phyloP scores from a whole-genome alignment of 768 basidiomycete genomes.

The Hericium alpestre region DNA sequence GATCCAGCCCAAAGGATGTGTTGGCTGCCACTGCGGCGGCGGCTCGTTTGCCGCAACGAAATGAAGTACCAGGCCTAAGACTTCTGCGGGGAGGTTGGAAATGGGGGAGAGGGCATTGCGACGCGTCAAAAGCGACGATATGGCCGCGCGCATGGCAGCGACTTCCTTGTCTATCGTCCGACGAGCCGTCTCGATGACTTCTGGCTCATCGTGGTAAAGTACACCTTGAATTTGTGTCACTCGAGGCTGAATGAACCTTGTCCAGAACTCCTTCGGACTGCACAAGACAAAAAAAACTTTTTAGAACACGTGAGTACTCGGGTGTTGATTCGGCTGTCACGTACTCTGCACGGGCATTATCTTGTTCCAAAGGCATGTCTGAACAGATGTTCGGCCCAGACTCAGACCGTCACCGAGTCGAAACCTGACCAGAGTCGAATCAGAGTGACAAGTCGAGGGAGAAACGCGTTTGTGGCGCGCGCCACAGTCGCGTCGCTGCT shows the following conservation, averaged over 20 bases:
- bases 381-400: too few relatives aligned
- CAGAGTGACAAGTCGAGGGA: too few relatives aligned
- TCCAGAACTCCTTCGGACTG: not conserved
- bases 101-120: not conserved
- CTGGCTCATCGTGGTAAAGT: not conserved
- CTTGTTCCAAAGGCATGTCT: not conserved
- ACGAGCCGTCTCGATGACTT: not conserved
- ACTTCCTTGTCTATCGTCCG: not conserved
- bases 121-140: not conserved
- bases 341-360: not conserved
- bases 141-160: not conserved
- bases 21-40: too few relatives aligned
- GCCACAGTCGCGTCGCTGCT: too few relatives aligned
- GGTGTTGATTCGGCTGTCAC: not conserved
- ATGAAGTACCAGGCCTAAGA: not conserved
- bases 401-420: too few relatives aligned
- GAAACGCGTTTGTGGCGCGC: too few relatives aligned
- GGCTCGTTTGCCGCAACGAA: too few relatives aligned
- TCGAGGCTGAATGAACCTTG: not conserved
- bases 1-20: not conserved
- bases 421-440: too few relatives aligned
- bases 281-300: not conserved
- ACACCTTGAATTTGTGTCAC: not conserved
- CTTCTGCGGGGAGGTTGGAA: not conserved
- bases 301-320: too few relatives aligned